These are phyloP conservation scores for Penicillium griseofulvum DNA, from an alignment of 2,329 filamentous ascomycete genomes.

Conservation along the genomic window DNA sequence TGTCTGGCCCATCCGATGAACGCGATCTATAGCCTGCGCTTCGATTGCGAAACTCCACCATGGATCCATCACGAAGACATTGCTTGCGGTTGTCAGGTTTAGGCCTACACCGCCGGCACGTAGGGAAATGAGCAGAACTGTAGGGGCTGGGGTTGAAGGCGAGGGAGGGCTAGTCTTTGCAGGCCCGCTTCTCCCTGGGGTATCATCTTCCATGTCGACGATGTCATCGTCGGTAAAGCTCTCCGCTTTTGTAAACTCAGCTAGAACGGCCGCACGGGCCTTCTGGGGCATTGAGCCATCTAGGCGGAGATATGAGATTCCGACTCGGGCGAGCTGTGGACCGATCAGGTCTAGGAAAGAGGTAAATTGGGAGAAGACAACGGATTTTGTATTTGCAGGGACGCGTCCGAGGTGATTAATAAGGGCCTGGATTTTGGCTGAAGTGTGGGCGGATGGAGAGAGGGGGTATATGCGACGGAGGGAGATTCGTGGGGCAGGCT, in stretches of 20 bases:
- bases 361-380: slow-evolving; percentile 96
- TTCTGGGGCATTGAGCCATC: slow-evolving; percentile 91
- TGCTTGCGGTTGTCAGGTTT: slow-evolving; percentile 82
- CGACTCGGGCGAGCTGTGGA: slow-evolving; percentile 68
- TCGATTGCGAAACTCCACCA: slow-evolving; percentile 99
- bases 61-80: slow-evolving; percentile 98
- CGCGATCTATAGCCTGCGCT: slow-evolving; percentile 93
- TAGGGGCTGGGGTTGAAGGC: slow-evolving; percentile 23
- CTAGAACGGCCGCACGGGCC: slow-evolving; percentile 72
- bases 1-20: slow-evolving; percentile 94
- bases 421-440: slow-evolving; percentile 82
- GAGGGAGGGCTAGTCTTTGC: background rate
- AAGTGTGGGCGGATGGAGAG: slow-evolving; percentile 59
- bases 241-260: slow-evolving; percentile 61
- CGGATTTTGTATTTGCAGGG: slow-evolving; percentile 74
- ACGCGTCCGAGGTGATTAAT: slow-evolving; percentile 70
- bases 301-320: slow-evolving; percentile 79
- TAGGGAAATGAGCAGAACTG: slow-evolving; percentile 76
- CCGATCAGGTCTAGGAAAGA: slow-evolving; percentile 91
- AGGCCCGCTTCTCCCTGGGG: background rate
- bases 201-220: slow-evolving; percentile 35
- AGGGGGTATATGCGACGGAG: slow-evolving; percentile 61
- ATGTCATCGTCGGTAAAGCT: slow-evolving; percentile 38
- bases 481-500: slow-evolving; percentile 53
- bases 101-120: slow-evolving; percentile 90